Percentiles rank a stretch among this genome's conserved stretches.
phyloP scores from a whole-genome alignment of 1,284 basidiomycete genomes.

The Leucoagaricus sp. region DNA sequence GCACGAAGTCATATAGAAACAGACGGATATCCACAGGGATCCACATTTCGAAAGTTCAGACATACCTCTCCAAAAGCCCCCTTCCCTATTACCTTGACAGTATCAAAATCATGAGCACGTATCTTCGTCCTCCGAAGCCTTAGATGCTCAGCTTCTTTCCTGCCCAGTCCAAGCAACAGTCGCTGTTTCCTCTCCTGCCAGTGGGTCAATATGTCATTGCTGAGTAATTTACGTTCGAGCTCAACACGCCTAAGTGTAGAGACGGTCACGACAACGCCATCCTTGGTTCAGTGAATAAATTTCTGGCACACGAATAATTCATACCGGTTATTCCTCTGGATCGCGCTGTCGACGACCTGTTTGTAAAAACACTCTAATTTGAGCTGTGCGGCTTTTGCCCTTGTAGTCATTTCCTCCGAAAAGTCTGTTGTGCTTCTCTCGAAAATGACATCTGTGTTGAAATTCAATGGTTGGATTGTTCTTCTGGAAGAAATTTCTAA shows the following conservation, averaged over 20 bases:
- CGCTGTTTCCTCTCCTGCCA: slow-evolving; percentile 81
- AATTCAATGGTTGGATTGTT: too few relatives aligned
- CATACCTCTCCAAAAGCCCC: slow-evolving; percentile 90
- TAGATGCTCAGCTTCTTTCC: slow-evolving; percentile 84
- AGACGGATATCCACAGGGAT: background rate
- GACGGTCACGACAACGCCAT: too few relatives aligned
- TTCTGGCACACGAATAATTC: slow-evolving; percentile 18
- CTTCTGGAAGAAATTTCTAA: too few relatives aligned
- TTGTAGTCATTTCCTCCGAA: slow-evolving; percentile 73
- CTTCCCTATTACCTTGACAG: slow-evolving; percentile 94
- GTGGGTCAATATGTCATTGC: slow-evolving; percentile 63
- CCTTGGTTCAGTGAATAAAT: background rate
- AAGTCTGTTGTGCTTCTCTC: slow-evolving; percentile 72
- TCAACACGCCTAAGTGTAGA: slow-evolving; percentile 69
- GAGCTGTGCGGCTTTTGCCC: slow-evolving; percentile 86
- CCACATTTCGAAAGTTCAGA: background rate
- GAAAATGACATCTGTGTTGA: slow-evolving; percentile 72
- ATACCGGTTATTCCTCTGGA: slow-evolving; percentile 85
- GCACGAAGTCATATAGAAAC: background rate
- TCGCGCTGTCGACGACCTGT: slow-evolving; percentile 87
- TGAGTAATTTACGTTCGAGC: slow-evolving; percentile 76
- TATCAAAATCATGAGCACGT: slow-evolving; percentile 87
- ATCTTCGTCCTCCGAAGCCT: slow-evolving; percentile 75
- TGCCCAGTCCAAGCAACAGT: slow-evolving; percentile 79
- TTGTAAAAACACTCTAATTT: slow-evolving; percentile 94